A percentile compares a stretch with the other conserved stretches of the same genome.
Conservation (phyloP, 495 filamentous ascomycete species). For the Tuber microsphaerosporum region DNA sequence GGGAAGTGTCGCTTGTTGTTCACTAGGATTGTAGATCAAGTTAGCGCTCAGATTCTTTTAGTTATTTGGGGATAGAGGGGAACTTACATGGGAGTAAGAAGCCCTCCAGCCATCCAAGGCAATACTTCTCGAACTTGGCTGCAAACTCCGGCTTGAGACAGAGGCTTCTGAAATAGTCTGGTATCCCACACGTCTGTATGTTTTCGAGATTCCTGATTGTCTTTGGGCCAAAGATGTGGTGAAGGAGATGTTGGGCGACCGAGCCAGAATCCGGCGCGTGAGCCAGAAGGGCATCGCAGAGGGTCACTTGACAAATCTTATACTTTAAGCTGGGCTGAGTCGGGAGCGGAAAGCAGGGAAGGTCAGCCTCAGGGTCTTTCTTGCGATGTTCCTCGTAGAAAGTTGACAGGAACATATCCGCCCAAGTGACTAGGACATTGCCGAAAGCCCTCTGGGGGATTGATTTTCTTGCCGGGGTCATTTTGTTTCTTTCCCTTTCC, state of each 20-base stretch:
- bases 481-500: background rate
- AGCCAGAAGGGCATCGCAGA: background rate
- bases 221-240: background rate
- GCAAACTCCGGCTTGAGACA: background rate
- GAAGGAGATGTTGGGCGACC: background rate
- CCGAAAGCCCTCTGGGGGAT: background rate
- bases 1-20: constrained; percentile 1
- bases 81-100: background rate
- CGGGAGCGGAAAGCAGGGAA: background rate
- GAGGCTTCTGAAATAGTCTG: background rate
- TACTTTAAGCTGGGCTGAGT: background rate
- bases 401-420: background rate
- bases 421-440: background rate
- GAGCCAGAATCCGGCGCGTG: background rate
- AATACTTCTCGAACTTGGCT: background rate
- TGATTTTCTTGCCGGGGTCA: background rate
- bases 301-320: background rate
- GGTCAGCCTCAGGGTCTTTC: background rate
- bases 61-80: background rate
- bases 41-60: background rate
- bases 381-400: background rate
- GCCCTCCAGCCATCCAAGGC: background rate
- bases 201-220: background rate
- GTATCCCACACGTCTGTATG: background rate
- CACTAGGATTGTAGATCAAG: background rate